A percentile compares a stretch with the other conserved stretches of the same genome.
Conservation (phyloP, 2,329 filamentous ascomycete genomes). For the Rhynchosporium agropyri region DNA sequence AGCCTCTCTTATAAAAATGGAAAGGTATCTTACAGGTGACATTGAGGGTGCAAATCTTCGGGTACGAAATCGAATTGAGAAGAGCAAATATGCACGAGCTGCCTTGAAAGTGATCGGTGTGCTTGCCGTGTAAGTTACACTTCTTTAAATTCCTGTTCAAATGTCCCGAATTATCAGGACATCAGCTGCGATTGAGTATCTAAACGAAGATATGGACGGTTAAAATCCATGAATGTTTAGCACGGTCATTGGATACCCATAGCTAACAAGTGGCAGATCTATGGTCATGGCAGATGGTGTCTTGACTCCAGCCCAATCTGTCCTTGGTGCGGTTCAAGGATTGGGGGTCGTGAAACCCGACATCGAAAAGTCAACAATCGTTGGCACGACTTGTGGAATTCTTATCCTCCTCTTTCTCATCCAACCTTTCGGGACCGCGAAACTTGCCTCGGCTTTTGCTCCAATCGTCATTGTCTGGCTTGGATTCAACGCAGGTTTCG, state of each 20-base stretch:
- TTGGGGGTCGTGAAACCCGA: constrained; percentile 59
- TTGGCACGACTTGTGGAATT: constrained; percentile 66
- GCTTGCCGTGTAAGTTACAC: constrained; percentile 52
- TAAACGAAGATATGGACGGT: too few relatives aligned
- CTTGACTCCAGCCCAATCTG: constrained; percentile 68
- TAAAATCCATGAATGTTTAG: neutral
- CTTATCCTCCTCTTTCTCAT: constrained; percentile 63
- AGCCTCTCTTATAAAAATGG: constrained; percentile 57
- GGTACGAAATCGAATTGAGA: constrained; percentile 61
- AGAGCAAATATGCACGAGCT: constrained; percentile 53
- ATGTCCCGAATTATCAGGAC: too few relatives aligned
- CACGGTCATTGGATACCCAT: neutral
- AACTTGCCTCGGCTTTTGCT: constrained; percentile 61
- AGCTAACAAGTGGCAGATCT: constrained; percentile 41
- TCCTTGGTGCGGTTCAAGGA: constrained; percentile 68
- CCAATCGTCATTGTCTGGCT: constrained; percentile 71
- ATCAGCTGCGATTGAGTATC: neutral
- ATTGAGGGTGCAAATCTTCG: constrained; percentile 52
- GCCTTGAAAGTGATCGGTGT: constrained; percentile 65
- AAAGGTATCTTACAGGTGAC: constrained; percentile 59
- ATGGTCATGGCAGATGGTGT: constrained; percentile 68
- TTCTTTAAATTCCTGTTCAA: neutral
- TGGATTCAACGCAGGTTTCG: constrained; percentile 61
- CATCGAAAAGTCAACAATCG: constrained; percentile 58
- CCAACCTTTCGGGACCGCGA: constrained; percentile 66